Evolutionary conservation across 2,329 filamentous ascomycete genomes (phyloP).

Genomic region (Hirsutella rhossiliensis): DNA sequence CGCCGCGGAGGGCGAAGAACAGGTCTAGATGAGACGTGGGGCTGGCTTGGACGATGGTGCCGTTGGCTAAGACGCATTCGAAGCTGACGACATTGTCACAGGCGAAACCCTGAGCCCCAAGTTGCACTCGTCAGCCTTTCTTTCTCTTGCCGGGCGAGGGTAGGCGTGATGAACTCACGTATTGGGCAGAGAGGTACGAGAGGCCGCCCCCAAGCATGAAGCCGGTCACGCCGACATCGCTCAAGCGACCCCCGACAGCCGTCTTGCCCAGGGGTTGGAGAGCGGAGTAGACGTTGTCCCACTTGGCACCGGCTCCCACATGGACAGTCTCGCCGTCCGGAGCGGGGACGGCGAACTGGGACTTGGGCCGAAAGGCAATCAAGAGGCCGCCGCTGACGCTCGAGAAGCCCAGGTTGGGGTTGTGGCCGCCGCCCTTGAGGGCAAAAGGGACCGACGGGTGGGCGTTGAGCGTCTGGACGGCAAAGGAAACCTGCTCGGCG

Average conservation of each 20-base stretch:
- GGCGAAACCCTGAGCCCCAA: slow-evolving; percentile 1
- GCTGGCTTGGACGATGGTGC: neutral
- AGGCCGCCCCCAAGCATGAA: slow-evolving; percentile 40
- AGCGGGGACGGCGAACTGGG: slow-evolving; percentile 1
- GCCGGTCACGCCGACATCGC: slow-evolving; percentile 35
- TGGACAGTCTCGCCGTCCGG: slow-evolving; percentile 24
- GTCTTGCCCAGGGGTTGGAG: slow-evolving; percentile 29
- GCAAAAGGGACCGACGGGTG: slow-evolving; percentile 36
- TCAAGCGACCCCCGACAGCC: slow-evolving; percentile 30
- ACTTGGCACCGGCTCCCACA: slow-evolving; percentile 33
- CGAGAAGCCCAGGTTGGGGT: slow-evolving; percentile 39
- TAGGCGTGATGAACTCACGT: slow-evolving; percentile 33
- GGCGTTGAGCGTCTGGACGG: slow-evolving; percentile 35
- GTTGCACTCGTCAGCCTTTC: neutral
- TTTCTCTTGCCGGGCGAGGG: neutral
- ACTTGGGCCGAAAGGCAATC: slow-evolving; percentile 16
- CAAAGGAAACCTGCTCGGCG: slow-evolving; percentile 36
- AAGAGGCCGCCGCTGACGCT: slow-evolving; percentile 36
- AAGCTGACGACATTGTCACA: neutral
- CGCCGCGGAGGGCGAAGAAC: slow-evolving; percentile 40
- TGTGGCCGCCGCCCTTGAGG: slow-evolving; percentile 45
- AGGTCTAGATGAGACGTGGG: slow-evolving; percentile 30
- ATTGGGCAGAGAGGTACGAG: slow-evolving; percentile 37
- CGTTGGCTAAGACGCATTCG: neutral
- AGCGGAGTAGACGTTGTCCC: slow-evolving; percentile 25